Percentiles rank a stretch among this genome's conserved stretches.
Conservation (phyloP, 2,329 filamentous ascomycete genomes). For the Oidium heveae region DNA sequence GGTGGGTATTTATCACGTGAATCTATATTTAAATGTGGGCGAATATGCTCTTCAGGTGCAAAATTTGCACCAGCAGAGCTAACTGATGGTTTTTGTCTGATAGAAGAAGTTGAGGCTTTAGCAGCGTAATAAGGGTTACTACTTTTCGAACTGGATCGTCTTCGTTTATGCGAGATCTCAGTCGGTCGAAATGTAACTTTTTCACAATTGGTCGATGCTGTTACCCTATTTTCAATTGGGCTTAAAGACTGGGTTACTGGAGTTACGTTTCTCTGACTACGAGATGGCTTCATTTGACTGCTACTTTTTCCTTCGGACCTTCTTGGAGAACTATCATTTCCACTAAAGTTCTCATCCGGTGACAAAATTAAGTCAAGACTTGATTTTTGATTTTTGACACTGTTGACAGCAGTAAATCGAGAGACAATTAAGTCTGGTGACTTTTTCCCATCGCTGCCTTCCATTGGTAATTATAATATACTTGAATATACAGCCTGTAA, state of each 20-base stretch:
- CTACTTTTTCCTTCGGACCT: constrained; percentile 12
- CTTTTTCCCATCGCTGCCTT: background rate
- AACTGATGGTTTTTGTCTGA: constrained; percentile 14
- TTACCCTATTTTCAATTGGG: constrained; percentile 12
- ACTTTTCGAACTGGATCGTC: constrained; percentile 28
- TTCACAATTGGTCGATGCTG: constrained; percentile 8
- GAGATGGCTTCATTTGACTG: constrained; percentile 11
- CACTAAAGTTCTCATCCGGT: constrained; percentile 4
- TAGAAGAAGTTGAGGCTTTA: constrained; percentile 12
- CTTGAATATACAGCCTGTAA: no score
- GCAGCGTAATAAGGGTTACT: constrained; percentile 16
- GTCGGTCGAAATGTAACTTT: constrained; percentile 7
- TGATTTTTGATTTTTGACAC: constrained; percentile 6
- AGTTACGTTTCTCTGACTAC: constrained; percentile 14
- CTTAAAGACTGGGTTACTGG: constrained; percentile 11
- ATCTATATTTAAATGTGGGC: constrained; percentile 19
- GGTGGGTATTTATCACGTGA: constrained; percentile 8
- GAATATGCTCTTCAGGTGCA: constrained; percentile 22
- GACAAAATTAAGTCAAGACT: background rate
- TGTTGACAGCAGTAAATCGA: constrained; percentile 15
- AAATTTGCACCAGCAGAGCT: constrained; percentile 10
- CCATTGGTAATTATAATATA: background rate
- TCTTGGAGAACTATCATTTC: constrained; percentile 8
- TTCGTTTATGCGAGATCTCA: constrained; percentile 33
- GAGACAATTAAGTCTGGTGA: constrained; percentile 8